A percentile compares a stretch with the other conserved stretches of the same genome.
Conservation (phyloP, 2,329 filamentous ascomycete species). For the Coleophoma cylindrospora region DNA sequence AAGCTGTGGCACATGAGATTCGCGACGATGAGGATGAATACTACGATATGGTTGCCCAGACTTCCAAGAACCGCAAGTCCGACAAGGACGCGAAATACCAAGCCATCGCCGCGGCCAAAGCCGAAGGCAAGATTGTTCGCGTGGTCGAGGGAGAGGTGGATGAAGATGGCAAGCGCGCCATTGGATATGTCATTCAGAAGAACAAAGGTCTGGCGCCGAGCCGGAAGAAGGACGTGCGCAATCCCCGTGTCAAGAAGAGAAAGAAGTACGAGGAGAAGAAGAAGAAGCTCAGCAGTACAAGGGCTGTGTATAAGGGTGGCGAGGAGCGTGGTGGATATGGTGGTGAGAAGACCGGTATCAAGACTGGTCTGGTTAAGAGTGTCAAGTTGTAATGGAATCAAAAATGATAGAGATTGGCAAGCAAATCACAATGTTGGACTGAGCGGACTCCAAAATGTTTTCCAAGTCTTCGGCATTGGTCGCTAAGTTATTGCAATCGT, state of each 20-base stretch:
- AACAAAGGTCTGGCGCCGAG: conserved; percentile 92
- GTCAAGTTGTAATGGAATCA: conserved; percentile 61
- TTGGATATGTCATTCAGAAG: conserved; percentile 92
- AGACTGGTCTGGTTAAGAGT: conserved; percentile 88
- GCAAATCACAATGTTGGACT: no score
- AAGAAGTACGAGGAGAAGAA: conserved; percentile 94
- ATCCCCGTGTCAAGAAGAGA: conserved; percentile 96
- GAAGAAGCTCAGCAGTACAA: conserved; percentile 91
- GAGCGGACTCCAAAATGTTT: no score
- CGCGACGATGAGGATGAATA: conserved; percentile 61
- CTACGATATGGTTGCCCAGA: conserved; percentile 80
- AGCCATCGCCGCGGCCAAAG: conserved; percentile 52
- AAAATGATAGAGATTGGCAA: no score
- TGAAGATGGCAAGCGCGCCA: conserved; percentile 83
- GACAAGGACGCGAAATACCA: conserved; percentile 60
- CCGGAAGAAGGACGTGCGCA: conserved; percentile 89
- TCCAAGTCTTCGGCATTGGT: no score
- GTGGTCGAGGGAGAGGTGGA: conserved; percentile 66
- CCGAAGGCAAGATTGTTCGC: conserved; percentile 56
- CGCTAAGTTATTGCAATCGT: no score
- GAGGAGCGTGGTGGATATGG: conserved; percentile 81
- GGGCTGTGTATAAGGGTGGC: conserved; percentile 79
- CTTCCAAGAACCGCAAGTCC: conserved; percentile 64
- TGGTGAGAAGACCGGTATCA: conserved; percentile 93
- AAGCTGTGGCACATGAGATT: conserved; percentile 35